Conservation (phyloP, 192 early-diverging fungal genomes). For the Backusella luteola region DNA sequence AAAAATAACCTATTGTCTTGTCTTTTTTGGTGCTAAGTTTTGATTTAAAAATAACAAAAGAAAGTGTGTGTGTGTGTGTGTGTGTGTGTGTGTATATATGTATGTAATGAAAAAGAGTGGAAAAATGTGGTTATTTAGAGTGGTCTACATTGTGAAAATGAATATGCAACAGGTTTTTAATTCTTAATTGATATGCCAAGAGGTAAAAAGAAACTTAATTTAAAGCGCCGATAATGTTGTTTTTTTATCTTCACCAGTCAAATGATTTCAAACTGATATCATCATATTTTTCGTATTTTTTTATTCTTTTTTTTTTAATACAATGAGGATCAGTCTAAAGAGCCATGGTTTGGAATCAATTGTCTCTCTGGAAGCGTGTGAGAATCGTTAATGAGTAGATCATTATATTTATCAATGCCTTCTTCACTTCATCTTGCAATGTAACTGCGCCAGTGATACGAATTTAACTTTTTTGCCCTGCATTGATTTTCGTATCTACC, state of each 20-base stretch:
- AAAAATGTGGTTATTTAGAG: neutral
- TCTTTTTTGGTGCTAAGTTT: neutral
- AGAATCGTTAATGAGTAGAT: neutral
- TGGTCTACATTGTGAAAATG: neutral
- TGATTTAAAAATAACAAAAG: neutral
- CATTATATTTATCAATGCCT: neutral
- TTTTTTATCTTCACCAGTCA: neutral
- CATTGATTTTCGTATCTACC: slow-evolving; percentile 1
- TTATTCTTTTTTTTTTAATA: neutral
- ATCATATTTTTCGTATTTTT: neutral
- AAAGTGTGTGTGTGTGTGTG: neutral
- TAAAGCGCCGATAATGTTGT: neutral
- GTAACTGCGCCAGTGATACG: slow-evolving; percentile 11
- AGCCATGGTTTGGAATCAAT: neutral
- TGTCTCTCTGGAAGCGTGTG: neutral
- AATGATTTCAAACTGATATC: slow-evolving; percentile 4
- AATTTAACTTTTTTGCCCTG: slow-evolving; percentile 8
- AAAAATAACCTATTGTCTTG: neutral
- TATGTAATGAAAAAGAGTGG: neutral
- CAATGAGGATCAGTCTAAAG: neutral
- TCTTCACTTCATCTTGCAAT: neutral
- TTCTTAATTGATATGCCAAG: slow-evolving; percentile 10
- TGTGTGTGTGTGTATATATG: neutral
- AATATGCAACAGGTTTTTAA: slow-evolving; percentile 4
- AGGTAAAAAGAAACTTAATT: slow-evolving; percentile 4